phyloP scores from a whole-genome alignment of 1,139 yeast genomes.

The Diutina pseudorugosa region DNA sequence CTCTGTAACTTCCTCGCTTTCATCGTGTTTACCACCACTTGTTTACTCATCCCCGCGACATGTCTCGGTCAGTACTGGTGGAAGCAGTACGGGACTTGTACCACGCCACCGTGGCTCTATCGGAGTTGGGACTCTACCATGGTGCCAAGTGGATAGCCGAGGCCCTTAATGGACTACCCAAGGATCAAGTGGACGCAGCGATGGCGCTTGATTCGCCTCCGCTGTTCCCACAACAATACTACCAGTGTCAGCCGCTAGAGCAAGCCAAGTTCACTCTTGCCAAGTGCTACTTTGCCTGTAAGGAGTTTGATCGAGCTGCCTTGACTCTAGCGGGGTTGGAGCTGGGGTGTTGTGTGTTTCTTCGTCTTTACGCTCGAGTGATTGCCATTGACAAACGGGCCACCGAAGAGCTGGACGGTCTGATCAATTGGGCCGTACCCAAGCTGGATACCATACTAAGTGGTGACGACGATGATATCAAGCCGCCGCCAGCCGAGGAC shows the following conservation, averaged over 20 bases:
- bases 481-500: constrained; percentile 14
- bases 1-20: too few species aligned
- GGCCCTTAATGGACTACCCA: constrained; percentile 41
- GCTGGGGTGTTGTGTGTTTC: constrained; percentile 47
- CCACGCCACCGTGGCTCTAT: constrained; percentile 16
- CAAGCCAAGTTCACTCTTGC: constrained; percentile 45
- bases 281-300: constrained; percentile 64
- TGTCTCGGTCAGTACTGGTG: not conserved
- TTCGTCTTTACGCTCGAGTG: constrained; percentile 55
- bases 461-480: not conserved
- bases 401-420: constrained; percentile 64
- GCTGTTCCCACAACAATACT: constrained; percentile 5
- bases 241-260: constrained; percentile 12
- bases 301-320: constrained; percentile 78
- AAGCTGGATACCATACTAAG: constrained; percentile 4
- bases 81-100: constrained; percentile 11
- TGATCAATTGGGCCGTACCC: constrained; percentile 15
- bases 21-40: too few species aligned
- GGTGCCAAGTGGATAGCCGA: constrained; percentile 80
- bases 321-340: constrained; percentile 39
- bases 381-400: constrained; percentile 64
- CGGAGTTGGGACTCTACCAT: constrained; percentile 43
- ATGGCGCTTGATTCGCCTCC: constrained; percentile 9
- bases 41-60: not conserved
- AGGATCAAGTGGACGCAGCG: constrained; percentile 8